These are phyloP conservation scores for Arthrocladium fulminans DNA, from an alignment of 2,329 filamentous ascomycete genomes.

Conservation along the genomic window DNA sequence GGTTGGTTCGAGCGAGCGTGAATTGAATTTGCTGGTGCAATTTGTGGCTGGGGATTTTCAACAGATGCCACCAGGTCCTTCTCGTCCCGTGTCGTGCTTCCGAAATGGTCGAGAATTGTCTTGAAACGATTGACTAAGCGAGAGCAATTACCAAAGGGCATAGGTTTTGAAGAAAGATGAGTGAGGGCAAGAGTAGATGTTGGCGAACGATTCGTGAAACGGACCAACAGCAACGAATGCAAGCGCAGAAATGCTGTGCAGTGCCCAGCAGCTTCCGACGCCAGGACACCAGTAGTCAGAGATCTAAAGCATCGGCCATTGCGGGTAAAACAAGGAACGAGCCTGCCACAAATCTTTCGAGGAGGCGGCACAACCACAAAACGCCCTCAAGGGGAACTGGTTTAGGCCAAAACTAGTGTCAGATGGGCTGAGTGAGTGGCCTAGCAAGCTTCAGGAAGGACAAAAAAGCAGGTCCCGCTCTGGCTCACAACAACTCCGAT, in stretches of 20 bases:
- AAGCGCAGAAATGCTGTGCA: not conserved
- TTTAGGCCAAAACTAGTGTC: conserved; percentile 4
- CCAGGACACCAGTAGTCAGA: not conserved
- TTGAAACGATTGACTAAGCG: conserved; percentile 3
- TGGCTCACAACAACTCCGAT: not conserved
- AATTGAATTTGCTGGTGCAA: not conserved
- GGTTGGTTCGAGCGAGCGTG: conserved; percentile 1
- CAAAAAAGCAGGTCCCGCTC: conserved; percentile 5
- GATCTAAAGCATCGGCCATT: not conserved
- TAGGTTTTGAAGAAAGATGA: not conserved
- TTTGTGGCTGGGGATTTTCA: conserved; percentile 1
- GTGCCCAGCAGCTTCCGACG: not conserved
- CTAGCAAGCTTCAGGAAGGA: not conserved
- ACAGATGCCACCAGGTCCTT: not conserved
- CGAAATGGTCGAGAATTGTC: not conserved
- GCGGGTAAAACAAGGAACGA: not conserved
- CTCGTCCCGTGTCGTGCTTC: not conserved
- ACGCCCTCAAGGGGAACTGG: not conserved
- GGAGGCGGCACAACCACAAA: too few species aligned
- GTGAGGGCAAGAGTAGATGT: not conserved
- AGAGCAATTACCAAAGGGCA: not conserved
- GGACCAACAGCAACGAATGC: not conserved
- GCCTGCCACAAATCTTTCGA: not conserved
- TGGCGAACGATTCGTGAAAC: not conserved
- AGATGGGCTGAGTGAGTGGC: not conserved